These are phyloP conservation scores for Colletotrichum tropicale DNA, from an alignment of 2,329 filamentous ascomycete genomes.

Conservation along the genomic window DNA sequence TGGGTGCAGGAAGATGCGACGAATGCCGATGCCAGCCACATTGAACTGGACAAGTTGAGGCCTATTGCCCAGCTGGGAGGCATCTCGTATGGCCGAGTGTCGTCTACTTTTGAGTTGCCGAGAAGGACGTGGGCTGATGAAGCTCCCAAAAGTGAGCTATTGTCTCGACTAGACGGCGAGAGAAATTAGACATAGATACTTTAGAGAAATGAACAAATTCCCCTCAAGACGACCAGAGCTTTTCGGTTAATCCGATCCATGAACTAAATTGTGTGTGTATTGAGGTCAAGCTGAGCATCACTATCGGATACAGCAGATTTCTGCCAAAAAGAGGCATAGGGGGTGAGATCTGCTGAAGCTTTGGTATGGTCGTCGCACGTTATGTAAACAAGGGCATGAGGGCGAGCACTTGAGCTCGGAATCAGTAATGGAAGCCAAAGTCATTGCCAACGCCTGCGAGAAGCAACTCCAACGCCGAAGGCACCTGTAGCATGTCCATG, in stretches of 20 bases:
- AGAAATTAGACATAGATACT: background rate
- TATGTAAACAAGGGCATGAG: background rate
- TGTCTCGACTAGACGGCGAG: background rate
- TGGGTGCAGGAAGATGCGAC: conserved; percentile 90
- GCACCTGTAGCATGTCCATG: conserved; percentile 28
- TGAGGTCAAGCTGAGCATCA: background rate
- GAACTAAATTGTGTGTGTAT: background rate
- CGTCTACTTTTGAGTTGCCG: conserved; percentile 73
- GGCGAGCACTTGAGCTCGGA: background rate
- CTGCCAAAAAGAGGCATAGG: background rate
- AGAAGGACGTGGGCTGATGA: conserved; percentile 27
- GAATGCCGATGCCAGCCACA: conserved; percentile 73
- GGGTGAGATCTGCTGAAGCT: background rate
- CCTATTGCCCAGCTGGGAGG: conserved; percentile 83
- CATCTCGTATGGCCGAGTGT: conserved; percentile 78
- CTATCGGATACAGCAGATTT: background rate
- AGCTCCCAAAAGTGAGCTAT: conserved; percentile 7
- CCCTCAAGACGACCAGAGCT: background rate
- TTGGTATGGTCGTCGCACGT: background rate
- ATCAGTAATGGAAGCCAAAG: background rate
- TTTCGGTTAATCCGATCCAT: background rate
- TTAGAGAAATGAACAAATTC: background rate
- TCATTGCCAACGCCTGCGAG: conserved; percentile 29
- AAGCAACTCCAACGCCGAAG: conserved; percentile 33
- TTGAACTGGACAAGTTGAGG: conserved; percentile 72